A percentile compares a stretch with the other conserved stretches of the same genome.
Conservation (phyloP, 179 eudicot genomes). For the Beta macrorhiza region DNA sequence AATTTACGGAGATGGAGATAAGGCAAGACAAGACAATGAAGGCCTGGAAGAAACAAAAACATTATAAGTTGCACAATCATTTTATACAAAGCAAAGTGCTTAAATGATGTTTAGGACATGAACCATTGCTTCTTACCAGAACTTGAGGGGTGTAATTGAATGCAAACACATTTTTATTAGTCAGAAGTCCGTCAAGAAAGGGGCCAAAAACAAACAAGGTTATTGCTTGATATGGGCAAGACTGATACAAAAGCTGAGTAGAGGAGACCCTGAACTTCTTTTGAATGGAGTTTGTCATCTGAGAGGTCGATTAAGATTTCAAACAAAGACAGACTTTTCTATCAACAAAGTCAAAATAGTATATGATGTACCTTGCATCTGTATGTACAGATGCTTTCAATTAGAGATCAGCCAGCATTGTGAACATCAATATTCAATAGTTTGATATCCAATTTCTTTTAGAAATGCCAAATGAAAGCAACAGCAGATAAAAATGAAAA, state of each 20-base stretch:
- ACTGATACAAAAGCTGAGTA: slow-evolving; percentile 78
- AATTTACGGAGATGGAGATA: slow-evolving; percentile 84
- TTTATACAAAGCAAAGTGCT: neutral
- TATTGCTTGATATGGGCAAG: slow-evolving; percentile 73
- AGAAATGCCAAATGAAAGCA: neutral
- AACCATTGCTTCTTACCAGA: slow-evolving; percentile 37
- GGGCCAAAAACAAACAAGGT: slow-evolving; percentile 72
- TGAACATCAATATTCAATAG: no score
- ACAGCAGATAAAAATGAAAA: neutral
- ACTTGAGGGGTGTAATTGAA: slow-evolving; percentile 72
- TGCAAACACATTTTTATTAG: slow-evolving; percentile 70
- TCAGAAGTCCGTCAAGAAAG: slow-evolving; percentile 71
- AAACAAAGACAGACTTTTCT: neutral
- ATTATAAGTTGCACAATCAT: slow-evolving; percentile 1
- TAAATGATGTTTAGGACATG: neutral
- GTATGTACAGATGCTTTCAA: no score
- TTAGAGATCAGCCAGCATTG: no score
- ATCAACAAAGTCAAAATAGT: neutral
- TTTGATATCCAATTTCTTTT: neutral
- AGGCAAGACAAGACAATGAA: slow-evolving; percentile 78
- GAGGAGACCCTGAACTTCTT: slow-evolving; percentile 90
- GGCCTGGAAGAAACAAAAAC: slow-evolving; percentile 39
- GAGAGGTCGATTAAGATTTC: slow-evolving; percentile 40
- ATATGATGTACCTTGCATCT: no score
- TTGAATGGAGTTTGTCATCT: slow-evolving; percentile 95